Base-by-base conservation (phyloP, 1,139 yeast genomes). In the Sugiyamaella neomexicana region DNA sequence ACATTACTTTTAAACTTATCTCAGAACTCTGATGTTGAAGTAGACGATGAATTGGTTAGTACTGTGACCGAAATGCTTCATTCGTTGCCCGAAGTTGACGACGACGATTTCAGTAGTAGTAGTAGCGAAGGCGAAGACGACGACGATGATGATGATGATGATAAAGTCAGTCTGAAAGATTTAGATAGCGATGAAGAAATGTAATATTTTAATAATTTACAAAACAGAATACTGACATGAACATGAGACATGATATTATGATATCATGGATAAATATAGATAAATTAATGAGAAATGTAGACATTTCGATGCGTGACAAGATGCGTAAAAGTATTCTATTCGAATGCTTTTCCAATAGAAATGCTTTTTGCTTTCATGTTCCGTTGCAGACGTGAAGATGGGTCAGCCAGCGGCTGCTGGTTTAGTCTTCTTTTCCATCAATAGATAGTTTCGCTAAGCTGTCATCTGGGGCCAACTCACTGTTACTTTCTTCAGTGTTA, bases 41-140 rank as follows among this genome's bases (percentile, higher is more conserved):
- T 61, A 27, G 73, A 70, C 34, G 65, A 65, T 2, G 72, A 68
- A 52, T 57, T 71, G 61, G 62, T 58, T 1, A 61, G 58, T 20
- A 66, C 69, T 16, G 67, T 63, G 2, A 42, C 47, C 5, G 68
- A 63, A n/a, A 52, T 64, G 50, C 60, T 67, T 32, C 68, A 73
- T 6, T 72, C 68, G 51, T 71, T 81, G 20, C 75, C 80, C 68
- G 57, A 58, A 46, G 63, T 64, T 39, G 52, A 37, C 9, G 60
- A 58, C 17, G 68, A 59, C 34, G 66, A 65, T 34, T 65, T 57
- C 43, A 57, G 62, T 10, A 64, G 63, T 40, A 58, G 64, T 17
- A 68, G 64, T 41, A 63, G 60, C 10, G 64, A 62, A n/a, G 62
- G 50, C 32, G 62, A 56, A 12, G 39, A 37, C 1, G 41, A 42